A percentile compares a stretch with the other conserved stretches of the same genome.
Conservation (phyloP, 225 moss, liverwort and hornwort species). For the Ulota crispa region DNA sequence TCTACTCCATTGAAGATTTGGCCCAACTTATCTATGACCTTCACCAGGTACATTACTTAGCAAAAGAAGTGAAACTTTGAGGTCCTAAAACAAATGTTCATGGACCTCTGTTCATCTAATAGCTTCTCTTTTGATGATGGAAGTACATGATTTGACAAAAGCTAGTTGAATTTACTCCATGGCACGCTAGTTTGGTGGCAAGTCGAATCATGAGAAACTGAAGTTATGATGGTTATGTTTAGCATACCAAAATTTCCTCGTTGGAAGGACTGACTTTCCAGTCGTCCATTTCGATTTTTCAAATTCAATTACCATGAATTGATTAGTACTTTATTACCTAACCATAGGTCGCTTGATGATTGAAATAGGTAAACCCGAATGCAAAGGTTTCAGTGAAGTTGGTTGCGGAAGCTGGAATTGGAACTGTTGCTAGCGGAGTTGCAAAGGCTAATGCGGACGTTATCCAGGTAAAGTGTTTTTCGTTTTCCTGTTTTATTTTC, state of each 20-base stretch:
- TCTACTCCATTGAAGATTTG: constrained; percentile 97
- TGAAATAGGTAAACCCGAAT: constrained; percentile 68
- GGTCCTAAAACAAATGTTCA: background rate
- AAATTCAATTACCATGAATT: background rate
- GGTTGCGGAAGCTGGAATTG: constrained; percentile 95
- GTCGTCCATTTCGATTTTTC: background rate
- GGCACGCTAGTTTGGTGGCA: background rate
- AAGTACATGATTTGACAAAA: no score
- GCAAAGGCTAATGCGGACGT: constrained; percentile 94
- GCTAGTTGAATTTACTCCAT: background rate
- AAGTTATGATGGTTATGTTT: background rate
- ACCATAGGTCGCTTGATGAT: background rate
- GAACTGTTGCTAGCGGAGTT: constrained; percentile 95
- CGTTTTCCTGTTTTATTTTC: background rate
- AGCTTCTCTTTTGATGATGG: background rate
- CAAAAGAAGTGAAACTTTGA: background rate
- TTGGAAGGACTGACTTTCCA: background rate
- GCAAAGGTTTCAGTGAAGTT: constrained; percentile 98
- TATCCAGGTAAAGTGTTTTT: constrained; percentile 62
- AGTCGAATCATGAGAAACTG: background rate
- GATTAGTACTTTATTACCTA: background rate
- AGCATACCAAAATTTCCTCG: no score
- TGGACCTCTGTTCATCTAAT: no score
- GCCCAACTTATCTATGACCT: constrained; percentile 95
- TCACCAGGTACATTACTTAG: constrained; percentile 64